Evolutionary conservation across 441 rosid genomes (phyloP), one percentile per base, ranked within the genome.

Genomic region (Dalechampia spathulata): DNA sequence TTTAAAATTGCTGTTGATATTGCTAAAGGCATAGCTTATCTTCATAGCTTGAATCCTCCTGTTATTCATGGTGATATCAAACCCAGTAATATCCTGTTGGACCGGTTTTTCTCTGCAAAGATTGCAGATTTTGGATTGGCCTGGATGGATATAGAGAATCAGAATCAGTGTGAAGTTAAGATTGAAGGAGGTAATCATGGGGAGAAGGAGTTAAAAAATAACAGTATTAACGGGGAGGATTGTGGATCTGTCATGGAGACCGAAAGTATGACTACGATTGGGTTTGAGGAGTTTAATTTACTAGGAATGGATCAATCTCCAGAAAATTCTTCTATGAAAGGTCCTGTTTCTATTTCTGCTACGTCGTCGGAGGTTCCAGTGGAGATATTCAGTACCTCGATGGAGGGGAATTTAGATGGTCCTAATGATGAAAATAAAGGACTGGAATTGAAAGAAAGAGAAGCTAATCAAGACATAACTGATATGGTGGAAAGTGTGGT

Each of bases 71-170:
- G 94, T 9, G 98, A 90, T 63, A 69, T 90, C 22, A 90, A 90
- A 60, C 94, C 94, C 2, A 87, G 96, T 49, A 90, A 90, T 51
- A 57, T 87, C 27, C 58, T 91, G 20, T 59, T 91, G 70, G 96
- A 91, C 71, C 75, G 73, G 27, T 53, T 43, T 44, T 91, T 91
- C 63, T 67, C 74, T 2, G 89, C 98, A 0, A 91, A 78, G 61
- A 68, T 91, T 15, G 80, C 95, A 3, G 95, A 91, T 72, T 91
- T 91, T 14, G 98, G 96, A 36, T 78, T 91, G 17, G 86, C 96
- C 0, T 82, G 91, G 69, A 57, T 81, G 74, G 82, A 78, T 69
- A 62, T 72, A 0, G 92, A 74, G 57, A 40, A 64, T 48, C 55
- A 51, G 56, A 40, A 64, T 52, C 67, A 55, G 68, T 52, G 62